A percentile compares a stretch with the other conserved stretches of the same genome.
phyloP scores from a whole-genome alignment of 2,329 filamentous ascomycete species.

The Phoma sp. region DNA sequence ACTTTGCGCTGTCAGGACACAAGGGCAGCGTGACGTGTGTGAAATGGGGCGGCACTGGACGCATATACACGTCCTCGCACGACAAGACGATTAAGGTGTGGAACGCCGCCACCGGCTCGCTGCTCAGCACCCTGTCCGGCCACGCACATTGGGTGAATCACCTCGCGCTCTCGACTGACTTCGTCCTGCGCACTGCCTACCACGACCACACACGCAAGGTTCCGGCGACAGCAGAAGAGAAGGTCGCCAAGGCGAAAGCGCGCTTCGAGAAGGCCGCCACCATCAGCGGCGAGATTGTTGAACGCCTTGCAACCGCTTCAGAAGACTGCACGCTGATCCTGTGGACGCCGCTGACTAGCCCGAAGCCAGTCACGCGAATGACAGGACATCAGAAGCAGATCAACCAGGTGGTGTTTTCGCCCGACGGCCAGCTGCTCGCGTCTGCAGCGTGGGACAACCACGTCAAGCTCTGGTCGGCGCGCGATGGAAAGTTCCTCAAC shows the following conservation, averaged over 20 bases:
- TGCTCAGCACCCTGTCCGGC: constrained; percentile 77
- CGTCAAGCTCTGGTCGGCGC: constrained; percentile 87
- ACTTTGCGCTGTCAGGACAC: constrained; percentile 86
- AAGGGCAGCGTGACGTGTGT: constrained; percentile 89
- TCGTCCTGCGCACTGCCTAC: constrained; percentile 82
- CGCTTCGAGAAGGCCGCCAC: constrained; percentile 86
- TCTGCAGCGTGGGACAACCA: constrained; percentile 93
- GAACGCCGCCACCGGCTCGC: constrained; percentile 78
- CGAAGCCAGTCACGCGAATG: constrained; percentile 85
- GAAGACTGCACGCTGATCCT: constrained; percentile 97
- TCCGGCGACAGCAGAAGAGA: constrained; percentile 72
- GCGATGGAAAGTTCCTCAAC: constrained; percentile 78
- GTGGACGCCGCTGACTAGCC: constrained; percentile 80
- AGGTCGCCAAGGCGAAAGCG: constrained; percentile 75
- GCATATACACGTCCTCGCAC: constrained; percentile 66
- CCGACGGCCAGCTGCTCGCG: constrained; percentile 85
- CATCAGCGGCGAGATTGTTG: constrained; percentile 76
- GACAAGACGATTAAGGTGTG: constrained; percentile 94
- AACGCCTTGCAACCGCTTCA: constrained; percentile 86
- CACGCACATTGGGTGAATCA: constrained; percentile 98
- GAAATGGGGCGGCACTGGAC: constrained; percentile 88
- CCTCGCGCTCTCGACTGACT: constrained; percentile 90
- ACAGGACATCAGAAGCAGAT: constrained; percentile 97
- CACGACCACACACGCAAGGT: constrained; percentile 79
- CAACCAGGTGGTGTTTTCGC: constrained; percentile 93